Percentiles rank a stretch among this genome's conserved stretches.
These are phyloP conservation scores for Bisporella sp. DNA, from an alignment of 2,329 filamentous ascomycete species.

Conservation along the genomic window DNA sequence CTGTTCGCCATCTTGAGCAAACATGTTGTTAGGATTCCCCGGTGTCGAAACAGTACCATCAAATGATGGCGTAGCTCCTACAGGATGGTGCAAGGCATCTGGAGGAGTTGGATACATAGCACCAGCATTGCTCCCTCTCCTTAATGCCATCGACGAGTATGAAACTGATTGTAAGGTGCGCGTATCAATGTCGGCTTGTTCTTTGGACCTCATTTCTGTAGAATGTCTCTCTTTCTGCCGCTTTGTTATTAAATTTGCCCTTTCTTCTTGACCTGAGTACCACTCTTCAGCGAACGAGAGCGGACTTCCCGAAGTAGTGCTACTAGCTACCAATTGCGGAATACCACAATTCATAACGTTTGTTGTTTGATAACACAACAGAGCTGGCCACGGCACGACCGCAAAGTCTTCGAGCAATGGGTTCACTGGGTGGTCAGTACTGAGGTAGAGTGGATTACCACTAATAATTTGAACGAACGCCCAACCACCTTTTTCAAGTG, in stretches of 20 bases:
- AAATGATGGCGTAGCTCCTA: slow-evolving; percentile 48
- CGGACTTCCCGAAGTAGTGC: slow-evolving; percentile 22
- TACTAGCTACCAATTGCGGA: slow-evolving; percentile 1
- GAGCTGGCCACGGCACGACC: slow-evolving; percentile 27
- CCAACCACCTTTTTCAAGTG: slow-evolving; percentile 26
- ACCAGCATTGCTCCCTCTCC: slow-evolving; percentile 42
- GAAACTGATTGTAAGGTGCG: slow-evolving; percentile 38
- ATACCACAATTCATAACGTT: slow-evolving; percentile 7
- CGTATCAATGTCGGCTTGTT: slow-evolving; percentile 35
- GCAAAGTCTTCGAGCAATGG: slow-evolving; percentile 18
- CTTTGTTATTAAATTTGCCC: slow-evolving; percentile 39
- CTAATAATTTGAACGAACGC: slow-evolving; percentile 24
- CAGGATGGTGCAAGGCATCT: slow-evolving; percentile 50
- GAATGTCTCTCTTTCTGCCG: slow-evolving; percentile 45
- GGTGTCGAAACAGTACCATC: slow-evolving; percentile 52
- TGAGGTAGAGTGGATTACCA: slow-evolving; percentile 16
- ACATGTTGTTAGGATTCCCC: slow-evolving; percentile 31
- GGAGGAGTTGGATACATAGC: slow-evolving; percentile 68
- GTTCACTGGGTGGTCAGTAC: slow-evolving; percentile 16
- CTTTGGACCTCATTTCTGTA: slow-evolving; percentile 29
- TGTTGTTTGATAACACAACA: slow-evolving; percentile 25
- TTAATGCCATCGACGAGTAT: slow-evolving; percentile 44
- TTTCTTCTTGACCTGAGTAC: slow-evolving; percentile 26
- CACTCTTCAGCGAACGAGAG: slow-evolving; percentile 31
- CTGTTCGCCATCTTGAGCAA: slow-evolving; percentile 31